These are phyloP conservation scores for Myotisia sp. DNA, from an alignment of 2,329 filamentous ascomycete genomes.

Conservation along the genomic window DNA sequence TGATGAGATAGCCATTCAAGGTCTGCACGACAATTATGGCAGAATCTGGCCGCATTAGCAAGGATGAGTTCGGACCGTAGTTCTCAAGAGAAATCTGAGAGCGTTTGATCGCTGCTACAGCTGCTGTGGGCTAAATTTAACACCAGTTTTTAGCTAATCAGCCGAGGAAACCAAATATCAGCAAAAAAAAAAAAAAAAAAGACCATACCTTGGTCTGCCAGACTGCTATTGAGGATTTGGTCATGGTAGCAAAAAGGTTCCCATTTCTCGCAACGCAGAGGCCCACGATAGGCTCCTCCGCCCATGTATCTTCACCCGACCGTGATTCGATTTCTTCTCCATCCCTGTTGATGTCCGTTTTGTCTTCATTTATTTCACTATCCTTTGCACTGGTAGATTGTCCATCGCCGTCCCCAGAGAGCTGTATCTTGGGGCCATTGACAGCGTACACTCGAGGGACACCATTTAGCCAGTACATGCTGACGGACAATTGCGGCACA, in stretches of 20 bases:
- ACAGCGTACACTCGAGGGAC: conserved; percentile 36
- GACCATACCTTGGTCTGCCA: conserved; percentile 78
- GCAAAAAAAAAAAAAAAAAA: conserved; percentile 1
- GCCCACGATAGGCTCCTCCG: conserved; percentile 55
- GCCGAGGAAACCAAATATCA: conserved; percentile 8
- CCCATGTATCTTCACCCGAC: conserved; percentile 25
- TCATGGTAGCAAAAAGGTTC: conserved; percentile 77
- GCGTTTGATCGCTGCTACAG: conserved; percentile 71
- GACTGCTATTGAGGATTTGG: conserved; percentile 68
- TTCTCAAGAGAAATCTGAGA: conserved; percentile 64
- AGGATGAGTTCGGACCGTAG: conserved; percentile 72
- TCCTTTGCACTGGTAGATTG: too few relatives aligned
- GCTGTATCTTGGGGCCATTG: conserved; percentile 29
- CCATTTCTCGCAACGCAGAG: conserved; percentile 65
- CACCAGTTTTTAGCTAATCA: too few relatives aligned
- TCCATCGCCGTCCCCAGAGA: conserved; percentile 17
- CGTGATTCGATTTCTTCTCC: conserved; percentile 17
- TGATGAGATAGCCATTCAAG: conserved; percentile 72
- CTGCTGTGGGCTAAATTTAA: conserved; percentile 58
- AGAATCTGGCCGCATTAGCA: conserved; percentile 80
- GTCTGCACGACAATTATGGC: conserved; percentile 87
- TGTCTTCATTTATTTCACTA: conserved; percentile 11
- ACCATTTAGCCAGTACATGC: conserved; percentile 39
- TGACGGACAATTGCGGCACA: too few relatives aligned
- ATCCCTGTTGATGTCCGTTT: conserved; percentile 43